A percentile compares a stretch with the other conserved stretches of the same genome.
phyloP scores from a whole-genome alignment of 176 grass and related monocot species.

The Panicum miliaceum region DNA sequence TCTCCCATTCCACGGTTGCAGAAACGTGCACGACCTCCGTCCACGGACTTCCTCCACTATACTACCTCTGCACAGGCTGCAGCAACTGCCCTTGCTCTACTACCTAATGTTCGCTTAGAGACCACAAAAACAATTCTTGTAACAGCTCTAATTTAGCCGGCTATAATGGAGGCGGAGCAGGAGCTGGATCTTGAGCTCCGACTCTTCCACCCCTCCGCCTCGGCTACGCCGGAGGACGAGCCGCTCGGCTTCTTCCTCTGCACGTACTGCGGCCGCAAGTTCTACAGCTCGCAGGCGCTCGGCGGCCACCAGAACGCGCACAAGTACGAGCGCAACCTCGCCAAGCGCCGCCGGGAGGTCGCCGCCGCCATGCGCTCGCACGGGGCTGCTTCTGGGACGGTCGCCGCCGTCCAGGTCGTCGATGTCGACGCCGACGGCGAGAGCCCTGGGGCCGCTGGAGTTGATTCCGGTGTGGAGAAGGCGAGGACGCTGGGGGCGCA shows the following conservation, averaged over 20 bases:
- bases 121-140: neutral
- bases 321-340: slow-evolving; percentile 67
- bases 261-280: slow-evolving; percentile 69
- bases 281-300: slow-evolving; percentile 67
- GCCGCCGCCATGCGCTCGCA: neutral
- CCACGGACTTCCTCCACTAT: neutral
- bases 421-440: neutral
- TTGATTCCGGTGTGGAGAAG: neutral
- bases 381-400: neutral
- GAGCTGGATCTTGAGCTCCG: neutral
- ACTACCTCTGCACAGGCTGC: neutral
- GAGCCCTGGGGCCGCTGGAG: no score
- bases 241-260: slow-evolving; percentile 61
- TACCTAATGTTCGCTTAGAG: slow-evolving; percentile 17
- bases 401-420: neutral
- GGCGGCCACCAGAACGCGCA: slow-evolving; percentile 87
- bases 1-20: neutral
- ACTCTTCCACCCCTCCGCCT: neutral
- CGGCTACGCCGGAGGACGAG: neutral
- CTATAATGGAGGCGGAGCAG: slow-evolving; percentile 22
- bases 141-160: neutral
- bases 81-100: neutral
- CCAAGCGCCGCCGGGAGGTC: slow-evolving; percentile 46
- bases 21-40: slow-evolving; percentile 21
- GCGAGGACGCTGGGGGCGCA: neutral